Conservation (phyloP, 768 basidiomycete genomes). For the Hericium alpestre region DNA sequence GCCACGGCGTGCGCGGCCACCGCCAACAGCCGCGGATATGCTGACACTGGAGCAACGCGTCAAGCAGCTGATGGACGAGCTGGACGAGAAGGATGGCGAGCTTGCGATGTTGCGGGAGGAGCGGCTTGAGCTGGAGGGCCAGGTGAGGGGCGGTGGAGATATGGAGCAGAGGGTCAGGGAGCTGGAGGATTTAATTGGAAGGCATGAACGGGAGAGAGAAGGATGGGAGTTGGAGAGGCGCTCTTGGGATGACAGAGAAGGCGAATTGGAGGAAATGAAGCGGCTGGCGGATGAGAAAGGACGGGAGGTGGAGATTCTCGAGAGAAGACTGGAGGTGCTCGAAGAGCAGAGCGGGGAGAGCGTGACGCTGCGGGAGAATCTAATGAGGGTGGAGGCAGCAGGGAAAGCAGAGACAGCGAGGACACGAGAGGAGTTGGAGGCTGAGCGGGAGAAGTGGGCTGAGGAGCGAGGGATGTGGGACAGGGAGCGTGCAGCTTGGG, state of each 20-base stretch:
- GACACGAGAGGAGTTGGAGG: slow-evolving; percentile 24
- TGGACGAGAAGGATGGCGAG: slow-evolving; percentile 43
- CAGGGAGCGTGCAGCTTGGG: slow-evolving; percentile 39
- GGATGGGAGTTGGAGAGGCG: slow-evolving; percentile 31
- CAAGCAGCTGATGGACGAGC: slow-evolving; percentile 49
- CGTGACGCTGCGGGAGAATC: slow-evolving; percentile 28
- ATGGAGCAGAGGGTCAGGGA: slow-evolving; percentile 39
- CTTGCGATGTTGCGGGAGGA: slow-evolving; percentile 42
- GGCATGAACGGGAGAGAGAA: slow-evolving; percentile 37
- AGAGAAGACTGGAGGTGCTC: slow-evolving; percentile 31
- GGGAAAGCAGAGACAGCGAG: slow-evolving; percentile 18
- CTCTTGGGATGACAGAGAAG: slow-evolving; percentile 13
- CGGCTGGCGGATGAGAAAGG: slow-evolving; percentile 12
- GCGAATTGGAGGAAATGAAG: slow-evolving; percentile 27
- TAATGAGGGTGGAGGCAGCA: slow-evolving; percentile 23
- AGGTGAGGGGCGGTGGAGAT: slow-evolving; percentile 33
- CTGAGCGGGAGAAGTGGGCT: slow-evolving; percentile 28
- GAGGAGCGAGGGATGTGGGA: slow-evolving; percentile 32
- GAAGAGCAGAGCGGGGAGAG: slow-evolving; percentile 33
- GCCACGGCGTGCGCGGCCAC: slow-evolving; percentile 34
- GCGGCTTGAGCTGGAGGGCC: slow-evolving; percentile 49
- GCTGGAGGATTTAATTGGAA: slow-evolving; percentile 45
- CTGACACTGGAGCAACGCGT: slow-evolving; percentile 51
- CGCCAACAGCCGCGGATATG: slow-evolving; percentile 36
- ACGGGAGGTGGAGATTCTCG: slow-evolving; percentile 27